Evolutionary conservation across 495 filamentous ascomycete species (phyloP).

Genomic region (Aspergillus campestris): DNA sequence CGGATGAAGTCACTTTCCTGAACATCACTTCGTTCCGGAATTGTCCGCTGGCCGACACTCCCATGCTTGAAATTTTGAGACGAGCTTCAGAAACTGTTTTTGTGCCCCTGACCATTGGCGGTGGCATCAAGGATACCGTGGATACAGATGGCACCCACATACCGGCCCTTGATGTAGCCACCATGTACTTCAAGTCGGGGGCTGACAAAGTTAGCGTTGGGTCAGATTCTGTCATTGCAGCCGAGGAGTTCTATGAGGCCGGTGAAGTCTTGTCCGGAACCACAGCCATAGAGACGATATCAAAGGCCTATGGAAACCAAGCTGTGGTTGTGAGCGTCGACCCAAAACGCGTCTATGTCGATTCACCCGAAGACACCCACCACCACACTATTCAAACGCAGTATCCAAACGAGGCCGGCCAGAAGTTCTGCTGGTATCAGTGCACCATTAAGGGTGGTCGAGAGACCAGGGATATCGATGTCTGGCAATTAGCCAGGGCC

Average conservation of each 20-base stretch:
- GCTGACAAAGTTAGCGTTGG: conserved; percentile 99
- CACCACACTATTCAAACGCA: conserved; percentile 72
- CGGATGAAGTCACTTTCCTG: conserved; percentile 92
- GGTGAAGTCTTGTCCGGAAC: conserved; percentile 62
- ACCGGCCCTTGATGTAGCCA: conserved; percentile 84
- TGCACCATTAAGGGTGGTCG: conserved; percentile 94
- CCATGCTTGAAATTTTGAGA: conserved; percentile 91
- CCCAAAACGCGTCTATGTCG: conserved; percentile 82
- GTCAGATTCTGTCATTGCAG: conserved; percentile 85
- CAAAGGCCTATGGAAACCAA: conserved; percentile 88
- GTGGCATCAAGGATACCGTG: conserved; percentile 83
- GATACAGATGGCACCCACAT: conserved; percentile 84
- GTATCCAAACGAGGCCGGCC: conserved; percentile 63
- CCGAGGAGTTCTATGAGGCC: conserved; percentile 72
- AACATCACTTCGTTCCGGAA: conserved; percentile 98
- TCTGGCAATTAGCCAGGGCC: conserved; percentile 73
- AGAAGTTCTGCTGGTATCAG: conserved; percentile 91
- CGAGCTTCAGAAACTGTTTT: conserved; percentile 86
- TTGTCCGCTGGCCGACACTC: conserved; percentile 81
- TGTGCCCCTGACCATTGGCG: conserved; percentile 93
- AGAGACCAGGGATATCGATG: conserved; percentile 84
- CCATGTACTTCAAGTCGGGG: conserved; percentile 94
- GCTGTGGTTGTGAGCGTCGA: conserved; percentile 95
- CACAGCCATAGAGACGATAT: conserved; percentile 92
- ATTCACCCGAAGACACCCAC: conserved; percentile 57